phyloP scores from a whole-genome alignment of 2,329 filamentous ascomycete species.

The Ophiostoma tasmaniense region DNA sequence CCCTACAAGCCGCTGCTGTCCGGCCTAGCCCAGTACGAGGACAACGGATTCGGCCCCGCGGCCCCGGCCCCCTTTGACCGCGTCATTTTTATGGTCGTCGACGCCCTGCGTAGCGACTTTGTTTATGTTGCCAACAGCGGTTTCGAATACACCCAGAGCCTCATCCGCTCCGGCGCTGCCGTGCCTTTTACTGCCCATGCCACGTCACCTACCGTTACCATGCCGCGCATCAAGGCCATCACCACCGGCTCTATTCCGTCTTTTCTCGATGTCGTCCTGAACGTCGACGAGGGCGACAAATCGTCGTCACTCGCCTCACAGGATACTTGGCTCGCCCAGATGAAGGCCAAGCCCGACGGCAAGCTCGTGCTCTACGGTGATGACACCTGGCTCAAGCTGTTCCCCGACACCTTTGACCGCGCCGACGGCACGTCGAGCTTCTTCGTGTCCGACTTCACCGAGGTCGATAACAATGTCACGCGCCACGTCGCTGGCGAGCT shows the following conservation, averaged over 20 bases:
- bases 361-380: conserved; percentile 93
- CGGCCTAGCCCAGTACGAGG: conserved; percentile 64
- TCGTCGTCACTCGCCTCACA: conserved; percentile 79
- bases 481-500: conserved; percentile 76
- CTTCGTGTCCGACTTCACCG: conserved; percentile 95
- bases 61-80: conserved; percentile 73
- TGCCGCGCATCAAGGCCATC: conserved; percentile 95
- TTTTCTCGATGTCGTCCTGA: conserved; percentile 92
- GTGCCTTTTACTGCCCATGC: conserved; percentile 93
- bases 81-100: conserved; percentile 94
- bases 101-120: conserved; percentile 84
- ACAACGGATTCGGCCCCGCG: conserved; percentile 44
- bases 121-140: conserved; percentile 75
- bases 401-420: conserved; percentile 78
- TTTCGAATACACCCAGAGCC: conserved; percentile 82
- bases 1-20: conserved; percentile 92
- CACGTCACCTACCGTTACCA: conserved; percentile 93
- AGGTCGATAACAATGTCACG: conserved; percentile 96
- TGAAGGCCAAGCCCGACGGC: conserved; percentile 62
- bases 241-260: conserved; percentile 97
- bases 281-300: conserved; percentile 90
- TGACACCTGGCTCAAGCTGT: conserved; percentile 96
- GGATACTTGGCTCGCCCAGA: conserved; percentile 93
- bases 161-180: conserved; percentile 75
- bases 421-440: conserved; percentile 94